phyloP scores from a whole-genome alignment of 192 early-diverging fungal species.

The Coemansia erecta region DNA sequence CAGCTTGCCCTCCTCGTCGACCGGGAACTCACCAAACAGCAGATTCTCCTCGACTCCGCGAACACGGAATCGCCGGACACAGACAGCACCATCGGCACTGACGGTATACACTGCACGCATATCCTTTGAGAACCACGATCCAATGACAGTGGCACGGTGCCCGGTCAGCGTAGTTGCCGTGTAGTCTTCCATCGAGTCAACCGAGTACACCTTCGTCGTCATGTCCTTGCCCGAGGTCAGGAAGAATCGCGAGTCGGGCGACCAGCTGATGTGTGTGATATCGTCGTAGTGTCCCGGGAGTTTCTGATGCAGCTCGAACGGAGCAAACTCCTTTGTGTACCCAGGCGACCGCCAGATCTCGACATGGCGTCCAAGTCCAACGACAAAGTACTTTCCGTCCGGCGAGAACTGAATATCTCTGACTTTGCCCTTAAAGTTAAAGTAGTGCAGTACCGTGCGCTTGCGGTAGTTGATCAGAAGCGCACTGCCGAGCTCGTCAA shows the following conservation, averaged over 20 bases:
- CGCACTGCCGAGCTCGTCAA: slow-evolving; percentile 92
- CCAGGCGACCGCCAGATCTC: slow-evolving; percentile 94
- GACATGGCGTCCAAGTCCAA: slow-evolving; percentile 79
- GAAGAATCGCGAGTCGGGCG: slow-evolving; percentile 74
- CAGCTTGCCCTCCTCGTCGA: slow-evolving; percentile 45
- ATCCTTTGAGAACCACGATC: slow-evolving; percentile 64
- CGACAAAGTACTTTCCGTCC: slow-evolving; percentile 83
- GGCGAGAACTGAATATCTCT: slow-evolving; percentile 89
- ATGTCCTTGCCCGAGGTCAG: slow-evolving; percentile 49
- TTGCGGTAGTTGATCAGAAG: slow-evolving; percentile 84
- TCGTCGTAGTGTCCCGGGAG: slow-evolving; percentile 85
- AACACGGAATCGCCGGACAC: slow-evolving; percentile 66
- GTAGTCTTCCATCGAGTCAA: slow-evolving; percentile 71
- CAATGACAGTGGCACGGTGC: slow-evolving; percentile 80
- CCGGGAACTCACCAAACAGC: slow-evolving; percentile 59
- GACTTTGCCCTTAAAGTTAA: slow-evolving; percentile 83
- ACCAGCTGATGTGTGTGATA: slow-evolving; percentile 81
- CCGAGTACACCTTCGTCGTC: slow-evolving; percentile 37
- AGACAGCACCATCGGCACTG: slow-evolving; percentile 84
- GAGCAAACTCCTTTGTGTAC: slow-evolving; percentile 86
- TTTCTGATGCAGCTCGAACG: slow-evolving; percentile 80
- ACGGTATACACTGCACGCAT: slow-evolving; percentile 71
- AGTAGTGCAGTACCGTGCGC: slow-evolving; percentile 81
- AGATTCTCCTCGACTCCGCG: slow-evolving; percentile 56
- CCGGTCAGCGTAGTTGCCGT: slow-evolving; percentile 73